A percentile compares a stretch with the other conserved stretches of the same genome.
Evolutionary conservation across 805 yeast species (phyloP).

Genomic region (Metschnikowia lochheadii): DNA sequence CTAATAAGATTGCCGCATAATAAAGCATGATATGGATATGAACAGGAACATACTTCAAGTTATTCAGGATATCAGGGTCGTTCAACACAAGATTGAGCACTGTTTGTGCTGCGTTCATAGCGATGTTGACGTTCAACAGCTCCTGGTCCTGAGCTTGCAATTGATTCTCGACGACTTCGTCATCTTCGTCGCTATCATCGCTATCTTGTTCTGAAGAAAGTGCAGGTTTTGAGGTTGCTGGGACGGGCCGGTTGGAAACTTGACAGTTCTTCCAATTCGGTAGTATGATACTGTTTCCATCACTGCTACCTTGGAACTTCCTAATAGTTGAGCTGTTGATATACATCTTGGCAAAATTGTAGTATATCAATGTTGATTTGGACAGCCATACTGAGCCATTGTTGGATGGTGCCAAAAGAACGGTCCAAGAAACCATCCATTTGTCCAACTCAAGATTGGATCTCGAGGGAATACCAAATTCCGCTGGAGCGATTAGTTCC

Average conservation of each 20-base stretch:
- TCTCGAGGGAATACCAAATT: constrained; percentile 65
- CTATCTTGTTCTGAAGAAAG: constrained; percentile 8
- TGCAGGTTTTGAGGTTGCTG: neutral
- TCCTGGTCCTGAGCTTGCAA: constrained; percentile 27
- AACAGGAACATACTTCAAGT: constrained; percentile 62
- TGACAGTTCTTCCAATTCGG: constrained; percentile 31
- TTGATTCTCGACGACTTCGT: constrained; percentile 20
- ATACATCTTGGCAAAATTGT: constrained; percentile 73
- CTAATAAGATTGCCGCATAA: constrained; percentile 56
- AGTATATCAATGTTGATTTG: constrained; percentile 64
- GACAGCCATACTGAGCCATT: constrained; percentile 61
- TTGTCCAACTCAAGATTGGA: constrained; percentile 63
- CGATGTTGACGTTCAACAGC: constrained; percentile 43
- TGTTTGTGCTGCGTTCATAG: constrained; percentile 59
- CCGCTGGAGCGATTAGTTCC: constrained; percentile 55
- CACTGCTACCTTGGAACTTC: constrained; percentile 32
- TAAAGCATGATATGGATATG: constrained; percentile 70
- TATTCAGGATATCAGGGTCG: constrained; percentile 54
- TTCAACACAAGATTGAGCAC: constrained; percentile 55
- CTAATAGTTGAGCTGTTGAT: constrained; percentile 53
- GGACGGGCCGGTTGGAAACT: neutral
- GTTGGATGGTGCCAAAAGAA: constrained; percentile 55
- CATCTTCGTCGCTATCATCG: constrained; percentile 17
- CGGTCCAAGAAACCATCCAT: constrained; percentile 83
- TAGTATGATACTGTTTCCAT: constrained; percentile 21